phyloP scores from a whole-genome alignment of 306 rosid genomes.

The Sechiopsis laciniata region DNA sequence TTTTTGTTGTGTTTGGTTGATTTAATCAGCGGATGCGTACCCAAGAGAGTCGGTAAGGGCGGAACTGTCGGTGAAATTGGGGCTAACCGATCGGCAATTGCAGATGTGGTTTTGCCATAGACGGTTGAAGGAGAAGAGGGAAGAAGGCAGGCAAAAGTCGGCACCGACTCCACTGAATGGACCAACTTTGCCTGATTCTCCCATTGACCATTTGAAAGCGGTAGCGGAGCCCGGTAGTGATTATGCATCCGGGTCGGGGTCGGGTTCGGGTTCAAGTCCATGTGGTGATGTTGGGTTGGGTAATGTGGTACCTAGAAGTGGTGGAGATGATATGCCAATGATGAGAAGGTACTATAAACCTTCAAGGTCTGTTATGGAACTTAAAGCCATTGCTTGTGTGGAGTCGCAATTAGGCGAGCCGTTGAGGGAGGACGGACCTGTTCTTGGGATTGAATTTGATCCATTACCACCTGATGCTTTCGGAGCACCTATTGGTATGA shows the following conservation, averaged over 20 bases:
- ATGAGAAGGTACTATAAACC: conserved; percentile 62
- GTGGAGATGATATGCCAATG: conserved; percentile 36
- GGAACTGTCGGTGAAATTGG: conserved; percentile 76
- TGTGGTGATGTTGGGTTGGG: conserved; percentile 48
- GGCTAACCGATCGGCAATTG: conserved; percentile 92
- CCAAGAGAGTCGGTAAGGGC: conserved; percentile 74
- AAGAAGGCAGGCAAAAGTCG: conserved; percentile 44
- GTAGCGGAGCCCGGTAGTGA: conserved; percentile 60
- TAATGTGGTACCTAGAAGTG: conserved; percentile 45
- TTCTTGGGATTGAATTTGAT: conserved; percentile 89
- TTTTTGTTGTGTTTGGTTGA: conserved; percentile 14
- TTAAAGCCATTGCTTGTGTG: conserved; percentile 84
- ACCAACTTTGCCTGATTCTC: conserved; percentile 49
- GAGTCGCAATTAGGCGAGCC: conserved; percentile 93
- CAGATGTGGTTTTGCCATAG: conserved; percentile 99
- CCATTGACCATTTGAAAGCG: conserved; percentile 48
- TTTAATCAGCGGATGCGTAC: conserved; percentile 77
- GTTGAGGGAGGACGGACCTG: conserved; percentile 84
- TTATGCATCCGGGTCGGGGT: conserved; percentile 90
- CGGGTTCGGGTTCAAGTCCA: conserved; percentile 87
- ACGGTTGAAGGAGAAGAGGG: conserved; percentile 93
- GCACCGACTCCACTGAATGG: conserved; percentile 7
- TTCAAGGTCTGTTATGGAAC: conserved; percentile 62
- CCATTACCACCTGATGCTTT: conserved; percentile 94
- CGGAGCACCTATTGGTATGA: conserved; percentile 78